phyloP scores from a whole-genome alignment of 495 filamentous ascomycete genomes.

The Lepraria neglecta region DNA sequence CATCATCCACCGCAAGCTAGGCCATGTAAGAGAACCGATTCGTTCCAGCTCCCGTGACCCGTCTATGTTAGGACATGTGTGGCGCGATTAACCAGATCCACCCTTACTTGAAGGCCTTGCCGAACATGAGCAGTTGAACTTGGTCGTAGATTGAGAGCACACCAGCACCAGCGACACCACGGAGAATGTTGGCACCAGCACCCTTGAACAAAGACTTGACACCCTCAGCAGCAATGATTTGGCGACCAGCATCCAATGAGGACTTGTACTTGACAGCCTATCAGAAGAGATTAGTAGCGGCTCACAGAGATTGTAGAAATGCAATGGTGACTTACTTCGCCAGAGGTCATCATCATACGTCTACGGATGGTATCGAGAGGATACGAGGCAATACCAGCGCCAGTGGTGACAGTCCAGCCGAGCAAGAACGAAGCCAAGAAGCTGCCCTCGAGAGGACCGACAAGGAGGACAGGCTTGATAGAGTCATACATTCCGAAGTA shows the following conservation, averaged over 20 bases:
- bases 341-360: constrained; percentile 99
- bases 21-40: constrained; percentile 16
- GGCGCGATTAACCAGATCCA: constrained; percentile 64
- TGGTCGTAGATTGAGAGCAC: constrained; percentile 99
- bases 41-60: constrained; percentile 20
- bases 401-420: constrained; percentile 99
- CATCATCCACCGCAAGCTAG: constrained; percentile 11
- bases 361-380: constrained; percentile 99
- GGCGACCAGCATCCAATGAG: constrained; percentile 85
- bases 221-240: constrained; percentile 97
- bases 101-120: constrained; percentile 91
- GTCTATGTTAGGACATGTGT: constrained; percentile 20
- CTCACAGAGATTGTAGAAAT: not conserved
- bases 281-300: constrained; percentile 7
- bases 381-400: constrained; percentile 99
- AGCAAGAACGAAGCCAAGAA: constrained; percentile 98
- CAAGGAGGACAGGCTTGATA: constrained; percentile 95
- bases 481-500: constrained; percentile 99
- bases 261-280: constrained; percentile 98
- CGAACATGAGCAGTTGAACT: constrained; percentile 96
- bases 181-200: constrained; percentile 99
- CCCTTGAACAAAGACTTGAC: constrained; percentile 99
- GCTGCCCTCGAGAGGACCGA: constrained; percentile 88
- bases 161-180: constrained; percentile 99
- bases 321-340: constrained; percentile 50